Conservation (phyloP, 345 rosid species). For the Eucalyptus melliodora region DNA sequence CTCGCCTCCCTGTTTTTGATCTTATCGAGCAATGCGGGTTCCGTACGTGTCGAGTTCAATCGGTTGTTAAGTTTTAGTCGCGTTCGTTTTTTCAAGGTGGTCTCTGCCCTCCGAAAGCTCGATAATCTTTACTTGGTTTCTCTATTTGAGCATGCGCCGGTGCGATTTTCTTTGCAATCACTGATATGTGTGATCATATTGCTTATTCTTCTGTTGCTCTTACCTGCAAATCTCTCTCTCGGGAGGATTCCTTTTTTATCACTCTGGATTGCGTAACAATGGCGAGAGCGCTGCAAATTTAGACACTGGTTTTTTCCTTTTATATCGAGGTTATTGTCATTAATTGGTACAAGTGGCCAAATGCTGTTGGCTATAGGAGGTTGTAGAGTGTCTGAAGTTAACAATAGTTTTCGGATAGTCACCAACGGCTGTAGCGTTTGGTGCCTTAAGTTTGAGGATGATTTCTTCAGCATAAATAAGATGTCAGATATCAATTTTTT, state of each 20-base stretch:
- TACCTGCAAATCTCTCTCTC: background rate
- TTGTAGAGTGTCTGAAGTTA: background rate
- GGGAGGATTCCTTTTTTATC: background rate
- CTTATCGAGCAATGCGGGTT: background rate
- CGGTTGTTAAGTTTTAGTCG: background rate
- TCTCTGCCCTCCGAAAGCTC: background rate
- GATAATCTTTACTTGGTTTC: background rate
- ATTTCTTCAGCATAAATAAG: background rate
- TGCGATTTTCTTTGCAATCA: background rate
- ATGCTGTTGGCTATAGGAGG: background rate
- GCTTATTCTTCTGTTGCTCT: background rate
- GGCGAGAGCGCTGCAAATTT: background rate
- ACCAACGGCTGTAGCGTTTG: background rate
- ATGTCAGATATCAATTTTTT: background rate
- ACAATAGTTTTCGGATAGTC: background rate
- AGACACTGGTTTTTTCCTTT: background rate
- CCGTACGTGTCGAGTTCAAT: background rate
- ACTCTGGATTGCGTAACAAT: background rate
- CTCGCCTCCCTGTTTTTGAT: background rate
- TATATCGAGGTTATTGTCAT: background rate
- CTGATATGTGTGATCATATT: background rate
- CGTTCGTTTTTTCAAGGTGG: background rate
- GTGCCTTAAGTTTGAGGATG: background rate
- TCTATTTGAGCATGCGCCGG: background rate
- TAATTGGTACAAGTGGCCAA: background rate